Conservation (phyloP, 2,329 filamentous ascomycete species). For the Cladosporium velox region DNA sequence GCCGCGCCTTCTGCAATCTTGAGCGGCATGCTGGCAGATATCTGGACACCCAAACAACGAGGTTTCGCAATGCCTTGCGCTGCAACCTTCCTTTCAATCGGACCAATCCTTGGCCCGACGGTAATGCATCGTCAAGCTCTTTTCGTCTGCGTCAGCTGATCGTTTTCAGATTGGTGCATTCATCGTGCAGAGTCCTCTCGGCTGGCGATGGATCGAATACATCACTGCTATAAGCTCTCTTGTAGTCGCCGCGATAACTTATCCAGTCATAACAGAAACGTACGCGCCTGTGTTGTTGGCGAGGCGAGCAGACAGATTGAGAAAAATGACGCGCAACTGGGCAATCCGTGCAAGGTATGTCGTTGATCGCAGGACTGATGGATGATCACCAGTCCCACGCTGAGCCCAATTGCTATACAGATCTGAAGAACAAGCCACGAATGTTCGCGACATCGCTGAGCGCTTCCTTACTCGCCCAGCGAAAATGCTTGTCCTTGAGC, state of each 20-base stretch:
- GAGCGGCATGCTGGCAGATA: conserved; percentile 28
- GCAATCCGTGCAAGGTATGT: conserved; percentile 21
- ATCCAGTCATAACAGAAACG: conserved; percentile 54
- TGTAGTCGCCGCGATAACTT: conserved; percentile 45
- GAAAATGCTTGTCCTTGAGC: conserved; percentile 37
- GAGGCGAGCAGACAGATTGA: conserved; percentile 52
- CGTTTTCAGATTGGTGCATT: not conserved
- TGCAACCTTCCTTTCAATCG: conserved; percentile 31
- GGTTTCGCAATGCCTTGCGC: conserved; percentile 32
- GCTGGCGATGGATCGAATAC: conserved; percentile 35
- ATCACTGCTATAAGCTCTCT: conserved; percentile 43
- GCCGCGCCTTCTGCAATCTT: conserved; percentile 23
- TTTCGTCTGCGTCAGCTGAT: not conserved
- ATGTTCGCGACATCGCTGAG: conserved; percentile 40
- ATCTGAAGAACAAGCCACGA: not conserved
- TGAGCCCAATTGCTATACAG: not conserved
- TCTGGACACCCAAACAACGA: conserved; percentile 29
- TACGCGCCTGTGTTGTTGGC: conserved; percentile 48
- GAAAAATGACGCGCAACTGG: conserved; percentile 45
- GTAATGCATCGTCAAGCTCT: not conserved
- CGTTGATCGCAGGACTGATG: not conserved
- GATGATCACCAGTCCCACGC: no score
- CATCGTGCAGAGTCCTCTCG: conserved; percentile 19
- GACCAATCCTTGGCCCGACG: conserved; percentile 24
- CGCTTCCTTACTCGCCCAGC: conserved; percentile 18